Conservation (phyloP, 257 asterid species). For the Lantana camara region DNA sequence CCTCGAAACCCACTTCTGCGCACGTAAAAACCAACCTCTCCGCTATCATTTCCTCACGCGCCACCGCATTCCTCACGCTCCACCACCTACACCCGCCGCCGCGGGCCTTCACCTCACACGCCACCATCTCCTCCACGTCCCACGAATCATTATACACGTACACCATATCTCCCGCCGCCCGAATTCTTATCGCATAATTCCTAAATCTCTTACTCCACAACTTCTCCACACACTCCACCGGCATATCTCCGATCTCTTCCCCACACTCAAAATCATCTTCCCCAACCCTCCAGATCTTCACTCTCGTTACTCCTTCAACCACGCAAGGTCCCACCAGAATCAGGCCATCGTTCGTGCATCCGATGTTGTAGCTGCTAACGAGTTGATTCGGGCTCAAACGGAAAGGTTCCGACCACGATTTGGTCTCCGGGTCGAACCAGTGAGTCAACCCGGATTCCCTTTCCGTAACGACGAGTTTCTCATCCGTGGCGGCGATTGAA, state of each 20-base stretch:
- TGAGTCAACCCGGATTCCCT: constrained; percentile 53
- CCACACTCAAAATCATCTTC: constrained; percentile 29
- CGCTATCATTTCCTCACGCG: constrained; percentile 32
- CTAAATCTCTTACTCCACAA: constrained; percentile 43
- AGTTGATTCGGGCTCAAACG: constrained; percentile 36
- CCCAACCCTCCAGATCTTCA: constrained; percentile 54
- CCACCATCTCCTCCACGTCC: constrained; percentile 60
- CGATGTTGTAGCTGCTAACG: constrained; percentile 45
- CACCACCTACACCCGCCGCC: constrained; percentile 62
- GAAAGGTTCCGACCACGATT: constrained; percentile 50
- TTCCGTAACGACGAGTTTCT: constrained; percentile 51
- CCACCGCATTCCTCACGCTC: constrained; percentile 50
- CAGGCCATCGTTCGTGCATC: constrained; percentile 32
- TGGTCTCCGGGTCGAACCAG: constrained; percentile 53
- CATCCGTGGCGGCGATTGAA: constrained; percentile 47
- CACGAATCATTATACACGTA: constrained; percentile 44
- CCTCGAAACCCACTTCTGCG: constrained; percentile 50
- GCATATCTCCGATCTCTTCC: constrained; percentile 64
- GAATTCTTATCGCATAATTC: constrained; percentile 31
- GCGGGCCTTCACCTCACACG: constrained; percentile 50
- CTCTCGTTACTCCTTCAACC: constrained; percentile 25
- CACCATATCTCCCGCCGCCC: constrained; percentile 44
- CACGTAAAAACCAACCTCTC: constrained; percentile 50
- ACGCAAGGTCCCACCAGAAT: constrained; percentile 49
- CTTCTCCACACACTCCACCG: constrained; percentile 37